These are phyloP conservation scores for Solanum megistacrolobum DNA, from an alignment of 257 asterid genomes.

Conservation along the genomic window DNA sequence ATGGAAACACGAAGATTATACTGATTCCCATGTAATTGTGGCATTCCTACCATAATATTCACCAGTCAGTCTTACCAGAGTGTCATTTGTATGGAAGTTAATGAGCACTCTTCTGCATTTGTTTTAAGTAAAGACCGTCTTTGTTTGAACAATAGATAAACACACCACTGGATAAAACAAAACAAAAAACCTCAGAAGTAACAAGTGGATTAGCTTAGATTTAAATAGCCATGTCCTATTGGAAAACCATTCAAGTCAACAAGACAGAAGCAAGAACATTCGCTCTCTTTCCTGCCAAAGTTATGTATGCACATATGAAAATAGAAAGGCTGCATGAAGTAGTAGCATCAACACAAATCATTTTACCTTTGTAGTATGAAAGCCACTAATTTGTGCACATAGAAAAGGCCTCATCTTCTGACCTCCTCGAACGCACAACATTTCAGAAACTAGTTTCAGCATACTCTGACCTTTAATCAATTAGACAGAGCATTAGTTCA, in stretches of 20 bases:
- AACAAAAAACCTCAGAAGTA: neutral
- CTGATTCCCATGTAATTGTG: neutral
- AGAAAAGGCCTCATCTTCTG: conserved; percentile 27
- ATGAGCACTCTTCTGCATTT: neutral
- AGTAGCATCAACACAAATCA: neutral
- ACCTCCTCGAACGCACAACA: conserved; percentile 22
- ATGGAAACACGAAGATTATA: neutral
- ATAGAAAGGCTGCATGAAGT: neutral
- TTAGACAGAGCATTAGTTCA: neutral
- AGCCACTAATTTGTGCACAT: conserved; percentile 22
- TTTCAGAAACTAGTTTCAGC: conserved; percentile 47
- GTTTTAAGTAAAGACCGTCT: neutral
- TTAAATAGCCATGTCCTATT: neutral
- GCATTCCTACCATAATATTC: neutral
- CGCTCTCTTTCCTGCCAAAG: neutral
- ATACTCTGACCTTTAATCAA: conserved; percentile 13
- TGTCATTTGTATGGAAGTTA: neutral
- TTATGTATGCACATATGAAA: neutral
- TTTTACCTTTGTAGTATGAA: conserved; percentile 49
- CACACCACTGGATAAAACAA: neutral
- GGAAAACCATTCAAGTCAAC: neutral
- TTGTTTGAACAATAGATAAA: neutral
- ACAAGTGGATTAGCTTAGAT: neutral
- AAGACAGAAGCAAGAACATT: neutral
- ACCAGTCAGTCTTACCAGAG: neutral